Evolutionary conservation across 2,329 filamentous ascomycete species (phyloP), one percentile per base, ranked within the genome.

Genomic region (Gnomoniopsis sp.): DNA sequence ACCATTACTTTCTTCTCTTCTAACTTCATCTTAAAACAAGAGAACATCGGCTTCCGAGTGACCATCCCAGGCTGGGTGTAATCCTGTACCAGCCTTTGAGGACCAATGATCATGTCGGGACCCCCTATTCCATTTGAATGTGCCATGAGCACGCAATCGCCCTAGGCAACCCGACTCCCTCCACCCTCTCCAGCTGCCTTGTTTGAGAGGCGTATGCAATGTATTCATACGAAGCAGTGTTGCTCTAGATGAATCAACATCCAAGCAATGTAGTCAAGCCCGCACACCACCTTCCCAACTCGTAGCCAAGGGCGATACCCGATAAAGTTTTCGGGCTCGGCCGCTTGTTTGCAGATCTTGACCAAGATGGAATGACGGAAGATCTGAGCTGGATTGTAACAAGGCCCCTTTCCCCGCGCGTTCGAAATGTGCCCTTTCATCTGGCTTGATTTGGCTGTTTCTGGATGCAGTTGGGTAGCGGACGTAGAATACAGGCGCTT

Each of bases 71-170:
- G 21, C 19, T 23, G 12, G 7, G 2, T 23, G 21, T 7, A 19
- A 23, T 10, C 23, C 44, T 12, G 44, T n/a, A 19, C 19, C 19
- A 47, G 19, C 10, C 30, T 51, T 41, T 33, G 26, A 43, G 41
- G 36, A 21, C 21, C 26, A n/a, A 53, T 22, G 23, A 43, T 30
- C 38, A 47, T 41, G 26, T 7, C 6, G 23, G 15, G 21, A 22
- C 34, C 34, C 17, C 36, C 14, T 41, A 38, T 48, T 10, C 7
- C 23, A 30, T 4, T 3, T 26, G 14, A 8, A 22, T 30, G 17
- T n/a, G 52, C 17, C 38, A 22, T 12, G n/a, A 59, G 57, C 60
- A 62, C 57, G 60, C 58, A 53, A 62, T 47, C 4, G 49, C 36
- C 57, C 56, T n/a, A n/a, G n/a, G n/a, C n/a, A n/a, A n/a, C n/a